Evolutionary conservation across 208 protist species (phyloP).

Genomic region (Phytomonas francai): DNA sequence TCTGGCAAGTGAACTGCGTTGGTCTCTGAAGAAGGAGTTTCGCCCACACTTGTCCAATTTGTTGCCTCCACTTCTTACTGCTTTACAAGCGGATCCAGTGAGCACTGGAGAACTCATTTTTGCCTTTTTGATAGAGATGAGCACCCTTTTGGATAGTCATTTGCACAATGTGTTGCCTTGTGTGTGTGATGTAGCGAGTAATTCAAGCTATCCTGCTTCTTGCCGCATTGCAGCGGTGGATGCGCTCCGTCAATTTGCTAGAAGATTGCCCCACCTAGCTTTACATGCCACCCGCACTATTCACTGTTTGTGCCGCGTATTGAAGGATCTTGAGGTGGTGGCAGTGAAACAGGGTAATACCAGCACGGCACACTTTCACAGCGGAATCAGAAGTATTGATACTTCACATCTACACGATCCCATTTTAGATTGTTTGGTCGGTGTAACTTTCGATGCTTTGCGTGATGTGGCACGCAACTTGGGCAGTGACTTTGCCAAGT

Average conservation of each 20-base stretch:
- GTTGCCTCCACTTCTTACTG: slow-evolving; percentile 57
- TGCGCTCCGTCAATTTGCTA: slow-evolving; percentile 66
- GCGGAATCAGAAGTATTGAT: slow-evolving; percentile 10
- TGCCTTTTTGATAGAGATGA: slow-evolving; percentile 70
- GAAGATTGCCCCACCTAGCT: slow-evolving; percentile 44
- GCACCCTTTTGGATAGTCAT: slow-evolving; percentile 61
- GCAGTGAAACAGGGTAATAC: slow-evolving; percentile 4
- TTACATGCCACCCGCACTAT: slow-evolving; percentile 73
- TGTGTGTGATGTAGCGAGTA: slow-evolving; percentile 71
- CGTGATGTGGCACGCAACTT: slow-evolving; percentile 65
- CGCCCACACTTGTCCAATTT: slow-evolving; percentile 58
- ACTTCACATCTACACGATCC: slow-evolving; percentile 7
- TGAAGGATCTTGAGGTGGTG: slow-evolving; percentile 45
- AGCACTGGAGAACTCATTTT: slow-evolving; percentile 54
- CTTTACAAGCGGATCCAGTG: slow-evolving; percentile 48
- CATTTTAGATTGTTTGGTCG: slow-evolving; percentile 22
- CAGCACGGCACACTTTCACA: not conserved
- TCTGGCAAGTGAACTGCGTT: slow-evolving; percentile 59
- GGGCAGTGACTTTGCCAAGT: slow-evolving; percentile 78
- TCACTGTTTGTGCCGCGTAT: slow-evolving; percentile 73
- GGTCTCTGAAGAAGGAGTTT: slow-evolving; percentile 78
- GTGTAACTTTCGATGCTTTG: slow-evolving; percentile 49
- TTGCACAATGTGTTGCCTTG: slow-evolving; percentile 76
- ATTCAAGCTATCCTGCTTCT: slow-evolving; percentile 30
- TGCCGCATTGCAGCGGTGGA: slow-evolving; percentile 52